Evolutionary conservation across 1,284 basidiomycete species (phyloP), one percentile per base, ranked within the genome.

Genomic region (Lentinus polychrous): DNA sequence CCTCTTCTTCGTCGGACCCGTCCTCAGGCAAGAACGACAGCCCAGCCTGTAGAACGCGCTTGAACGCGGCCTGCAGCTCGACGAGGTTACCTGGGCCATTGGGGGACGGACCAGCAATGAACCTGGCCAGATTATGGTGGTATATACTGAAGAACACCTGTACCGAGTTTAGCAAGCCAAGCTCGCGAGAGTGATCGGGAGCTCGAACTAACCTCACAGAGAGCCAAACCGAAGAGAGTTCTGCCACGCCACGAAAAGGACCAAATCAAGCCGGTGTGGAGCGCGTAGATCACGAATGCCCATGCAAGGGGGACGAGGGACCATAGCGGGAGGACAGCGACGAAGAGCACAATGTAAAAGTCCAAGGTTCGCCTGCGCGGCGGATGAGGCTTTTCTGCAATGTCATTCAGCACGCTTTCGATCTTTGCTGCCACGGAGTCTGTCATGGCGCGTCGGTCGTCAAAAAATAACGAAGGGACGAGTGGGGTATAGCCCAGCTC

Each of bases 131-230:
- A 52, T 73, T 69, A 51, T 68, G 68, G 59, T 90, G 78, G 64
- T 89, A 83, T 37, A 91, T 60, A 52, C 83, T 85, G 67, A 94
- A 95, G 51, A 83, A 61, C n/a, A 82, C 76, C 86, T 93, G 60
- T 17, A 34, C n/a, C 47, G 39, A 39, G 14, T 37, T 20, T 7
- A 40, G n/a, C 39, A 23, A 7, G 17, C 17, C 17, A 23, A 40
- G 17, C 10, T 7, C 33, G 42, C 32, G 46, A 41, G n/a, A 20
- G 27, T 24, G 42, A 39, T 49, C 37, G 32, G 39, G 49, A 20
- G 17, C 17, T 22, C 50, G 17, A 51, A 59, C 60, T 54, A 48
- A 85, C 86, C 75, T 87, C 86, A 60, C 68, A 74, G 27, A 80
- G 60, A 38, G 81, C 74, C 50, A 78, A 55, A 41, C 60, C 67